Base-by-base conservation (phyloP, 805 yeast genomes). In the Priceomyces fermenticarens region DNA sequence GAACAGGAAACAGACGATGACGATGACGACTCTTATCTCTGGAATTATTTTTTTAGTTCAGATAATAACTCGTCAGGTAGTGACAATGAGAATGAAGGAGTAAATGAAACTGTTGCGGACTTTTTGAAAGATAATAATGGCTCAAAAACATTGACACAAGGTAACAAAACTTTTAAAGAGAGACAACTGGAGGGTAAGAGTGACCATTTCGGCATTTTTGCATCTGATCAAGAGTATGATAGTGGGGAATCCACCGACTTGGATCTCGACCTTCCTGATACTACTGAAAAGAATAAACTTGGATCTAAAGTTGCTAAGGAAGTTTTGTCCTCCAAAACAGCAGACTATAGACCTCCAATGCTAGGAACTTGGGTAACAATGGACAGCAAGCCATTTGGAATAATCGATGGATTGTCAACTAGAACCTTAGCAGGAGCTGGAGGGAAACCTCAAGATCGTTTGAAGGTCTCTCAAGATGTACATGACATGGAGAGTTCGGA, bases 181-280 rank as follows among this genome's bases (percentile, higher is more conserved):
- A 42, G 33, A 12, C 32, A 37, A 17, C 27, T 15, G 10, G 25
- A 23, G 9, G 39, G 36, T 26, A 35, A 16, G 12, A 16, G 30
- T 31, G 32, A 36, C 28, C 26, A 23, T 16, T 25, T 31, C 16
- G 42, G 37, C 17, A 36, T 37, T 14, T 26, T 36, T 12, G 44
- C 39, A 26, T 40, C 38, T 16, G 42, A 47, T 13, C 61, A 57
- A 14, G 67, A 54, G 5, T 65, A 66, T 47, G 78, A 77, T 41
- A 83, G 85, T 49, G 96, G 93, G 32, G 97, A 90, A 52, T 87
- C 95, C 11, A 93, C 99, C 0, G 99, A 91, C 60, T 97, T 88
- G 47, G 98, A 91, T 56, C 75, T 79, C n/a, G 74, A 83, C 12
- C 63, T 91, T 33, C 97, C 97, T 3, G 80, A 84, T 4, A 70